Percentiles rank a stretch among this genome's conserved stretches.
These are phyloP conservation scores for Trichosporon sp. DNA, from an alignment of 1,284 basidiomycete species.

Conservation along the genomic window DNA sequence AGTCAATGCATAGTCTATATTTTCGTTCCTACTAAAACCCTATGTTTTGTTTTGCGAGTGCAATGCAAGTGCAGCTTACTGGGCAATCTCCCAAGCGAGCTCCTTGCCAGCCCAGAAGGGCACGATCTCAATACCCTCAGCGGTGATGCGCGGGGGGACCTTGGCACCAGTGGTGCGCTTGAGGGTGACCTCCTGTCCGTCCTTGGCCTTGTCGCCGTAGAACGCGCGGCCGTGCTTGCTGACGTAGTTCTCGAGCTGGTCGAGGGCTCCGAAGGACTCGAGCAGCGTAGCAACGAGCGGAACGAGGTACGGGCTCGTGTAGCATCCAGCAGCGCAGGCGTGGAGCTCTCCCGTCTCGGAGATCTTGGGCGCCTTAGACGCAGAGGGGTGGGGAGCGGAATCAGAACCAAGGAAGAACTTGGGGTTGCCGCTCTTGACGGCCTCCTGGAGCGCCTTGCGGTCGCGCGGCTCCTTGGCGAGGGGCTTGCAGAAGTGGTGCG, in stretches of 20 bases:
- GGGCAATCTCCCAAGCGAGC: constrained; percentile 76
- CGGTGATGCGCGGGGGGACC: constrained; percentile 60
- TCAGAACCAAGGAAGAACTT: constrained; percentile 98
- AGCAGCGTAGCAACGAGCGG: constrained; percentile 77
- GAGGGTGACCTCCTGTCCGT: constrained; percentile 54
- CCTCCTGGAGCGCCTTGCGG: constrained; percentile 76
- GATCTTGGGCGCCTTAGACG: constrained; percentile 69
- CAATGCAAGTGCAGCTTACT: constrained; percentile 8
- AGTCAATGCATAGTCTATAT: constrained; percentile 13
- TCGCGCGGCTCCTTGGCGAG: constrained; percentile 97
- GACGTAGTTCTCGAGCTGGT: constrained; percentile 76
- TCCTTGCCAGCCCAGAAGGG: constrained; percentile 91
- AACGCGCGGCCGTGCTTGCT: constrained; percentile 76
- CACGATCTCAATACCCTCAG: constrained; percentile 66
- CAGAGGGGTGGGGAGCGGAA: constrained; percentile 86
- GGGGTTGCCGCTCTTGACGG: constrained; percentile 83
- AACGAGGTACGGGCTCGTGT: constrained; percentile 86
- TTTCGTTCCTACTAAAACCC: not conserved
- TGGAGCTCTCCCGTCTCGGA: constrained; percentile 53
- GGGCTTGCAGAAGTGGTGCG: constrained; percentile 97
- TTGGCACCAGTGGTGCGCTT: constrained; percentile 52
- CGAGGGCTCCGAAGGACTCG: constrained; percentile 81
- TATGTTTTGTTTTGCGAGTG: not conserved
- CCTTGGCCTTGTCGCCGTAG: constrained; percentile 63
- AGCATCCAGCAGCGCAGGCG: constrained; percentile 88